phyloP scores from a whole-genome alignment of 2,329 filamentous ascomycete genomes.

The Paecilomyces sp. region DNA sequence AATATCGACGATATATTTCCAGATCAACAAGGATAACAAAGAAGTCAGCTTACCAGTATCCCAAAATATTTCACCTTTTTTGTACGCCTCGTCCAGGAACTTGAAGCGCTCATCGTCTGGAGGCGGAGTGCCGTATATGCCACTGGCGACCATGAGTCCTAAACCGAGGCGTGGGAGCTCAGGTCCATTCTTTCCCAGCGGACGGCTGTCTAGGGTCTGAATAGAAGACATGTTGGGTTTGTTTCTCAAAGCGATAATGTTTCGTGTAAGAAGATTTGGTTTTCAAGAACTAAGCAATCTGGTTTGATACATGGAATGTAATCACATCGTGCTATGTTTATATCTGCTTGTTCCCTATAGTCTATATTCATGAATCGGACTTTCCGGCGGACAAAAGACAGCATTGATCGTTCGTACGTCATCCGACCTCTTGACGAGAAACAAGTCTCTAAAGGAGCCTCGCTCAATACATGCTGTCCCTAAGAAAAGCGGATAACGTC shows the following conservation, averaged over 20 bases:
- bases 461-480: background rate
- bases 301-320: background rate
- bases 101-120: conserved; percentile 34
- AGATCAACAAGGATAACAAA: background rate
- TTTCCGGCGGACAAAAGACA: background rate
- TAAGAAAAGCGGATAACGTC: background rate
- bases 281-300: background rate
- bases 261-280: background rate
- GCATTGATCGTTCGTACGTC: background rate
- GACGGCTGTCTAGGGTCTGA: conserved; percentile 4
- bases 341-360: background rate
- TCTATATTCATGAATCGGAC: background rate
- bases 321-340: background rate
- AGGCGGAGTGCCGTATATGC: conserved; percentile 16
- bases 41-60: conserved; percentile 22
- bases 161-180: conserved; percentile 9
- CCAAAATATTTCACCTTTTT: conserved; percentile 33
- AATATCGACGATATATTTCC: background rate
- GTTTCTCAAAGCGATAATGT: background rate
- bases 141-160: conserved; percentile 8
- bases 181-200: conserved; percentile 11
- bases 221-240: background rate
- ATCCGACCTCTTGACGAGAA: background rate
- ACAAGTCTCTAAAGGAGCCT: background rate
- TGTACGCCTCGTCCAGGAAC: conserved; percentile 36